Percentiles rank a stretch among this genome's conserved stretches.
phyloP scores from a whole-genome alignment of 108 stramenopile species.

The Mediolabrus comicus region DNA sequence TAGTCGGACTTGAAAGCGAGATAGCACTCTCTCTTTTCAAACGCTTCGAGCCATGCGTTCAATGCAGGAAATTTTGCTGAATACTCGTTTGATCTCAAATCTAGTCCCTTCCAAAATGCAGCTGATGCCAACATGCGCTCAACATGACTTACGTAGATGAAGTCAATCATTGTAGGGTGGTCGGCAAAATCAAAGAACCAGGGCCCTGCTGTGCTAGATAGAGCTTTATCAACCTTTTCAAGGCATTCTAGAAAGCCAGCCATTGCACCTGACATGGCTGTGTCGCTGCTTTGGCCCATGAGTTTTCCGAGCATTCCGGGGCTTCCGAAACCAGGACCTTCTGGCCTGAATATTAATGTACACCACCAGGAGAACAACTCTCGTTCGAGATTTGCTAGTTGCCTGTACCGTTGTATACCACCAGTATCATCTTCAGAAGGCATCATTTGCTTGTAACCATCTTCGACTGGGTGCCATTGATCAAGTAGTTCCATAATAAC shows the following conservation, averaged over 20 bases:
- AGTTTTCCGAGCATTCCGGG: conserved; percentile 45
- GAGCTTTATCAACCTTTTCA: conserved; percentile 68
- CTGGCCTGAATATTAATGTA: conserved; percentile 81
- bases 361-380: conserved; percentile 95
- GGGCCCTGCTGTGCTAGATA: conserved; percentile 76
- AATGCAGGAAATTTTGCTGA: conserved; percentile 62
- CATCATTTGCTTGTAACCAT: conserved; percentile 81
- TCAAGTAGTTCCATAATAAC: conserved; percentile 93
- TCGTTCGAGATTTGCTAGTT: conserved; percentile 80
- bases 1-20: conserved; percentile 86
- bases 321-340: conserved; percentile 41
- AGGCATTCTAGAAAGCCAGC: conserved; percentile 78
- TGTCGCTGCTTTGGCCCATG: conserved; percentile 43
- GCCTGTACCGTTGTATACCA: conserved; percentile 46
- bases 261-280: conserved; percentile 71
- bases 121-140: conserved; percentile 91
- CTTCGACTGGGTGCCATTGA: conserved; percentile 62
- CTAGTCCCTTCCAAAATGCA: conserved; percentile 90
- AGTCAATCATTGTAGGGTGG: conserved; percentile 91
- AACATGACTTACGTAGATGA: conserved; percentile 85
- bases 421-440: conserved; percentile 50
- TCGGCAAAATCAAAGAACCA: conserved; percentile 88
- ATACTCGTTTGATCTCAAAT: conserved; percentile 56
- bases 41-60: conserved; percentile 89
- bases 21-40: conserved; percentile 83